These are phyloP conservation scores for Taiozyma onychis DNA, from an alignment of 1,139 yeast species.

Conservation along the genomic window DNA sequence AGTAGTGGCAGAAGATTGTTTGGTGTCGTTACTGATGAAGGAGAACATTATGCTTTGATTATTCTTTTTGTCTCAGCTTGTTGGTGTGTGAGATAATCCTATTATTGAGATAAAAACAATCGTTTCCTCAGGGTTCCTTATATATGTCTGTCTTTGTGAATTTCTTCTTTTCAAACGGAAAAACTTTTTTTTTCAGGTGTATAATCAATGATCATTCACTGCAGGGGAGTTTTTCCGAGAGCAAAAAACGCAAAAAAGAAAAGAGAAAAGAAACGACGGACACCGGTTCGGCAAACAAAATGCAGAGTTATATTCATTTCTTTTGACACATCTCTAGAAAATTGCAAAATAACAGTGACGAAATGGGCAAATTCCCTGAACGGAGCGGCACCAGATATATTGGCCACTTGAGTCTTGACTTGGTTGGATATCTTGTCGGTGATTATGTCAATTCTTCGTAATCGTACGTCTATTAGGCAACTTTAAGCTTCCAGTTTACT, in stretches of 20 bases:
- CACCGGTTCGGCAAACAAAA: background rate
- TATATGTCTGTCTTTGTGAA: background rate
- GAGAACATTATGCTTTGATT: background rate
- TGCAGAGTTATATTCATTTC: background rate
- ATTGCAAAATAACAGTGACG: background rate
- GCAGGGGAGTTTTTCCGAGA: background rate
- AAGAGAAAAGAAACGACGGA: background rate
- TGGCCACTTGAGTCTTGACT: no score
- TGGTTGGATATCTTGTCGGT: background rate
- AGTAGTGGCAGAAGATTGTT: background rate
- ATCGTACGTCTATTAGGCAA: background rate
- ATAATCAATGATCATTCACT: background rate
- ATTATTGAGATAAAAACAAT: background rate
- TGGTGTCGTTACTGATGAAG: background rate
- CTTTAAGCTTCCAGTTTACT: conserved; percentile 12
- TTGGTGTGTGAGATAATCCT: background rate
- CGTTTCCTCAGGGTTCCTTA: background rate
- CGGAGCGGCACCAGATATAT: no score
- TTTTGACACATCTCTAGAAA: background rate
- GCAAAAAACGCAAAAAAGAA: background rate
- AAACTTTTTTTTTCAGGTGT: background rate
- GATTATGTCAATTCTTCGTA: background rate
- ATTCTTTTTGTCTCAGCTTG: no score
- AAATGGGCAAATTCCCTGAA: background rate
- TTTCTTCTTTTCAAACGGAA: background rate